Evolutionary conservation across 2,329 filamentous ascomycete species (phyloP), one percentile per base, ranked within the genome.

Genomic region (Emergomyces africanus): DNA sequence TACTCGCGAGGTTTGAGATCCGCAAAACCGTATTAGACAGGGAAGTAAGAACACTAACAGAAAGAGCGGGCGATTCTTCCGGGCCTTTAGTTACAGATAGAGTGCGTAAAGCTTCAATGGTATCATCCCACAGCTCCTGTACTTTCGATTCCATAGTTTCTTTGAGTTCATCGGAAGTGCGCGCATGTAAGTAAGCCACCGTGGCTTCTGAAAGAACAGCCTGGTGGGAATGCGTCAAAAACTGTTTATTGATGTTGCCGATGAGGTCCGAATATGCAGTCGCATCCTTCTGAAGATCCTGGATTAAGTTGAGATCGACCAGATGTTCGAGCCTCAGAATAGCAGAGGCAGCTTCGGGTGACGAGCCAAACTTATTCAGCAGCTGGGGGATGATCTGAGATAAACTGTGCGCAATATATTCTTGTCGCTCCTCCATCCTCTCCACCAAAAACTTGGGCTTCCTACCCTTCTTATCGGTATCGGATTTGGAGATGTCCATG

Each of bases 201-300:
- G 88, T 87, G 15, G 90, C 92, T 71, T 96, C 91, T 12, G 84
- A 84, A 51, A 99, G 79, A 20, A 97, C 91, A 59, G 83, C 83
- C 66, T 89, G 87, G 67, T 95, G 89, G 49, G 89, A 88, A 69
- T 99, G 94, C n/a, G 90, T 85, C 66, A 88, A 85, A 74, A 99
- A 97, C 67, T 99, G 94, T 60, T 89, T 90, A 71, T 89, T 90
- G 66, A 97, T 90, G 67, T 96, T 91, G 65, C 96, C 90, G 1
- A 99, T 78, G 35, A 97, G 77, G 25, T 86, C 84, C 6, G 86
- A 83, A 68, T 95, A 95, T 1, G 85, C 86, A 1, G 87, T 85
- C 0, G 89, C 84, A 64, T 95, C 90, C 70, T 96, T 90, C 57
- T 91, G 86, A 42, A 97, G 78, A 67, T 95, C 89, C 69, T 91